Percentiles rank a stretch among this genome's conserved stretches.
These are phyloP conservation scores for Phialemoniopsis sp. DNA, from an alignment of 2,329 filamentous ascomycete species.

Conservation along the genomic window DNA sequence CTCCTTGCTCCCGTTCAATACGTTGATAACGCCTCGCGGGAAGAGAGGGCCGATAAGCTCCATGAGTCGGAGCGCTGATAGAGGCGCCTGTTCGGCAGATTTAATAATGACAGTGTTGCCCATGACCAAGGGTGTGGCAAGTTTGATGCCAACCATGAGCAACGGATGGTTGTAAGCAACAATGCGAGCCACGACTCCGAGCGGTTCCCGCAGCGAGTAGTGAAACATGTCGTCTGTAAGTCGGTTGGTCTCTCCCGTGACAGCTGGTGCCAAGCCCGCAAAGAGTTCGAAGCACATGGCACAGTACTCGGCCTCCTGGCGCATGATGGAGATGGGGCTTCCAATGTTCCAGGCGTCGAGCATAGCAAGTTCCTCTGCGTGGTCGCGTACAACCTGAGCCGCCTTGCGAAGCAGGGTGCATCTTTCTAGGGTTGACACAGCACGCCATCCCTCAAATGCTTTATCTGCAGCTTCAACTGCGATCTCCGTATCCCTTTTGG, in stretches of 20 bases:
- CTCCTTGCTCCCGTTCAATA: slow-evolving; percentile 57
- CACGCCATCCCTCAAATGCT: slow-evolving; percentile 5
- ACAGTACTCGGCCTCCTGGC: slow-evolving; percentile 60
- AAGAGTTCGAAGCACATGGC: slow-evolving; percentile 65
- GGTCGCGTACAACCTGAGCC: slow-evolving; percentile 10
- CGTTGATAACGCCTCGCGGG: slow-evolving; percentile 65
- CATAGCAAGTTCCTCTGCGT: slow-evolving; percentile 15
- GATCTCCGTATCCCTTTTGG: slow-evolving; percentile 6
- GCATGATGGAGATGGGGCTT: slow-evolving; percentile 8
- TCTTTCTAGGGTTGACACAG: slow-evolving; percentile 1
- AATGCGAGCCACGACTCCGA: slow-evolving; percentile 62
- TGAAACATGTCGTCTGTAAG: slow-evolving; percentile 57
- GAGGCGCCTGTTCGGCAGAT: slow-evolving; percentile 51
- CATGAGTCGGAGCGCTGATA: slow-evolving; percentile 52
- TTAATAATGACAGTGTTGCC: slow-evolving; percentile 53
- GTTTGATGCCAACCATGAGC: slow-evolving; percentile 65
- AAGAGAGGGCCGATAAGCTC: slow-evolving; percentile 65
- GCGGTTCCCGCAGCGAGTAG: slow-evolving; percentile 62
- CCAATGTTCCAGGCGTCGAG: slow-evolving; percentile 8
- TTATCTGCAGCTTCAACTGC: slow-evolving; percentile 5
- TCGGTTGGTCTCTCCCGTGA: slow-evolving; percentile 64
- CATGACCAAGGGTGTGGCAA: slow-evolving; percentile 56
- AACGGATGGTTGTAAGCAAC: slow-evolving; percentile 68
- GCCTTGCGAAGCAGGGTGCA: slow-evolving; percentile 6
- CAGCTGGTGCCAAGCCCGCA: slow-evolving; percentile 64